These are phyloP conservation scores for Phytophthora nicotianae DNA, from an alignment of 352 stramenopile species.

Conservation along the genomic window DNA sequence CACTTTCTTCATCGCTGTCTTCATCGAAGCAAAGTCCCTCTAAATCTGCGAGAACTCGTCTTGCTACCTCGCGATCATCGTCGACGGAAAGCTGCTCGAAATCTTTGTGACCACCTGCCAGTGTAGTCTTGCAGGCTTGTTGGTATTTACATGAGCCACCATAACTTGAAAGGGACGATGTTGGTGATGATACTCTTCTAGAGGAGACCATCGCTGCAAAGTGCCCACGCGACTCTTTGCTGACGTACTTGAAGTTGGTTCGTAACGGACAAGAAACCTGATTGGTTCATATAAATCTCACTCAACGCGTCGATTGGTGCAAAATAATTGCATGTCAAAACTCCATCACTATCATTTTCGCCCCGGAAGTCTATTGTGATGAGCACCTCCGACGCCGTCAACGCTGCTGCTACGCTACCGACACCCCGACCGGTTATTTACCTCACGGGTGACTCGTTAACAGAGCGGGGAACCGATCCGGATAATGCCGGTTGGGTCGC, in stretches of 20 bases:
- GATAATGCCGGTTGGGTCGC: constrained; percentile 41
- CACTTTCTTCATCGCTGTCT: constrained; percentile 11
- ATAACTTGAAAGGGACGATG: constrained; percentile 16
- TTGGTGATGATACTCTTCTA: constrained; percentile 6
- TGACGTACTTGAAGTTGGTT: constrained; percentile 27
- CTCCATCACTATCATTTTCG: constrained; percentile 2
- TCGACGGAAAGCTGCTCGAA: constrained; percentile 9
- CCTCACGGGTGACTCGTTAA: constrained; percentile 58
- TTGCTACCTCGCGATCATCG: constrained; percentile 33
- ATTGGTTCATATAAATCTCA: constrained; percentile 20
- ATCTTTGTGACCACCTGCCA: background rate
- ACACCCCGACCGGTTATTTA: constrained; percentile 40
- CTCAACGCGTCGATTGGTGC: constrained; percentile 4
- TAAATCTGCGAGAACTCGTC: constrained; percentile 52
- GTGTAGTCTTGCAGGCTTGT: background rate
- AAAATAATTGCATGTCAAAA: constrained; percentile 10
- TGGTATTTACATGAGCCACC: background rate
- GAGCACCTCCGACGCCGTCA: constrained; percentile 18
- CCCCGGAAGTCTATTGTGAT: constrained; percentile 10
- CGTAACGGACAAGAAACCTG: constrained; percentile 26
- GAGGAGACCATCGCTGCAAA: constrained; percentile 26
- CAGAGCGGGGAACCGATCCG: constrained; percentile 42
- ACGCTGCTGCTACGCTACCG: constrained; percentile 1
- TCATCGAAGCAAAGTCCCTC: constrained; percentile 52
- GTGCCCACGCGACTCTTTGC: constrained; percentile 13